Conservation (phyloP, 2,329 filamentous ascomycete genomes). For the Alternaria viburni region DNA sequence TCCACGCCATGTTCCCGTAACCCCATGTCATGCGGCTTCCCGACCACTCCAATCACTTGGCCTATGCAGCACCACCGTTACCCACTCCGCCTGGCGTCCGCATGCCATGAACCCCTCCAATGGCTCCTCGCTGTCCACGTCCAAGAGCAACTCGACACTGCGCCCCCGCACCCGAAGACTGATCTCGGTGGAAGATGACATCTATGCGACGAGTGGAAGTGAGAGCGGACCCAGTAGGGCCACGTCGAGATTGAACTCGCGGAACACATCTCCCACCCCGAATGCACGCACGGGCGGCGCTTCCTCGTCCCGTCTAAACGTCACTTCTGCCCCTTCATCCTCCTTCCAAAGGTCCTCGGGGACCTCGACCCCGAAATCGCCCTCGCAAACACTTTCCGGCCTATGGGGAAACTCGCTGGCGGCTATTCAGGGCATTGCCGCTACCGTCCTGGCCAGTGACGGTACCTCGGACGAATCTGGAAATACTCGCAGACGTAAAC, state of each 20-base stretch:
- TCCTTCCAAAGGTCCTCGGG: conserved; percentile 32
- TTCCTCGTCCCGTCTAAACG: conserved; percentile 42
- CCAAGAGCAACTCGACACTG: conserved; percentile 53
- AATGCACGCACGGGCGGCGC: conserved; percentile 22
- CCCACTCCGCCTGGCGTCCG: conserved; percentile 40
- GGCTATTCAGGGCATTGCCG: conserved; percentile 57
- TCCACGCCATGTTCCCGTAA: conserved; percentile 36
- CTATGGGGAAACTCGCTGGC: conserved; percentile 58
- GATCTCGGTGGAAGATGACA: conserved; percentile 57
- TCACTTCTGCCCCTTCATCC: conserved; percentile 35
- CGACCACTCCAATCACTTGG: conserved; percentile 31
- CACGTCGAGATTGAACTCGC: conserved; percentile 41
- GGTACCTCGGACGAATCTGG: conserved; percentile 21
- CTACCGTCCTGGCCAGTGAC: conserved; percentile 56
- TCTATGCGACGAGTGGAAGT: conserved; percentile 44
- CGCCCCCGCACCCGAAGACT: conserved; percentile 55
- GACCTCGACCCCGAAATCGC: conserved; percentile 29
- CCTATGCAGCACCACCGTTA: conserved; percentile 47
- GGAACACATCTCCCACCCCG: conserved; percentile 51
- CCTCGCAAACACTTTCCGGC: conserved; percentile 47
- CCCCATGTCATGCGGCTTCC: conserved; percentile 42
- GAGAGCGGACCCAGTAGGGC: conserved; percentile 48
- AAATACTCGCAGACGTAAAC: conserved; percentile 35
- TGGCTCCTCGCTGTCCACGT: conserved; percentile 44
- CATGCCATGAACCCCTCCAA: conserved; percentile 51